A percentile compares a stretch with the other conserved stretches of the same genome.
Conservation (phyloP, 1,139 yeast species). For the Hemisphaericaspora xylanilytica region DNA sequence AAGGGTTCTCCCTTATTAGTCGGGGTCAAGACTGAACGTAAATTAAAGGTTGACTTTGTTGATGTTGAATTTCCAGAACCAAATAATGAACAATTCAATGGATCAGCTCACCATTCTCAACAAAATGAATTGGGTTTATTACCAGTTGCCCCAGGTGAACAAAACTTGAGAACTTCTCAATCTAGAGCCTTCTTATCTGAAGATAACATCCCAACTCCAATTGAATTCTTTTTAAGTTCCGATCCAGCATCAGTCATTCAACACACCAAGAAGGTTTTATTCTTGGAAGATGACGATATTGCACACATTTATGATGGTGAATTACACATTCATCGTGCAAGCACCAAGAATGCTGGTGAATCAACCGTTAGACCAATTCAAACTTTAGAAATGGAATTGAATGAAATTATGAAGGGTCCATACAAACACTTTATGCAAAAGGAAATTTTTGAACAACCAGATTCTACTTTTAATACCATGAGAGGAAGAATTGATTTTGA, state of each 20-base stretch:
- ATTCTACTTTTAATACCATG: constrained; percentile 97
- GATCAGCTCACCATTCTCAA: constrained; percentile 8
- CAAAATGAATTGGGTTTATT: constrained; percentile 28
- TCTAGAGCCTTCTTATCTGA: constrained; percentile 90
- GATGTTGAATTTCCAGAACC: constrained; percentile 94
- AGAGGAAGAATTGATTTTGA: constrained; percentile 98
- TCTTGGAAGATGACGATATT: constrained; percentile 96
- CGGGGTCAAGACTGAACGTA: constrained; percentile 94
- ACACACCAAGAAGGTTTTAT: constrained; percentile 95
- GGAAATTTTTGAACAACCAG: constrained; percentile 98
- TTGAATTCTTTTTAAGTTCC: constrained; percentile 93
- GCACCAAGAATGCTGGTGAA: constrained; percentile 81
- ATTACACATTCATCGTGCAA: constrained; percentile 93
- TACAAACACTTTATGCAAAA: constrained; percentile 97
- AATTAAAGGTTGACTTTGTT: constrained; percentile 95
- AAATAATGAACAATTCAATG: constrained; percentile 18
- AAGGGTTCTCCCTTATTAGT: constrained; percentile 96
- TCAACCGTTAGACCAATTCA: constrained; percentile 94
- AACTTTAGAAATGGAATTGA: constrained; percentile 94
- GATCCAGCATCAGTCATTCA: constrained; percentile 98
- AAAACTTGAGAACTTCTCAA: constrained; percentile 78
- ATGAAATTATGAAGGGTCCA: constrained; percentile 97
- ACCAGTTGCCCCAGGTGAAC: constrained; percentile 45
- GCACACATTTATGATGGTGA: constrained; percentile 99
- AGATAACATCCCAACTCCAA: constrained; percentile 90